Conservation (phyloP, 148 eudicot species). For the Chenopodium quinoa region DNA sequence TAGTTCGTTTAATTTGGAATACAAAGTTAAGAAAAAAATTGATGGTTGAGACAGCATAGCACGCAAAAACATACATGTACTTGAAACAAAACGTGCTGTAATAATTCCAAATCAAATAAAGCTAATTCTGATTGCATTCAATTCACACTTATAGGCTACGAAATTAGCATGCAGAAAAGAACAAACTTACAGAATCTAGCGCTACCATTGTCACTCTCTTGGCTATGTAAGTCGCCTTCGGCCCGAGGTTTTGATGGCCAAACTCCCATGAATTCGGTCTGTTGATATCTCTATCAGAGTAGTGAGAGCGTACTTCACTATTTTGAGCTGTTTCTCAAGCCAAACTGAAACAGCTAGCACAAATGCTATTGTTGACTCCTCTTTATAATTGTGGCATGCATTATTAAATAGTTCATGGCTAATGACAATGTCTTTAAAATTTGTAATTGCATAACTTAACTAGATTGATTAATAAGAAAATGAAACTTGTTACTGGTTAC, state of each 20-base stretch:
- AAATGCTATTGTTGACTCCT: neutral
- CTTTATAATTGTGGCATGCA: neutral
- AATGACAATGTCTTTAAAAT: no score
- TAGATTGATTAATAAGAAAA: no score
- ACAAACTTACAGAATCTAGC: constrained; percentile 7
- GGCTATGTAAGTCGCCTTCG: neutral
- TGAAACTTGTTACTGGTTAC: no score
- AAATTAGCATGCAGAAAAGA: neutral
- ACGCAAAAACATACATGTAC: no score
- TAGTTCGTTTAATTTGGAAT: no score
- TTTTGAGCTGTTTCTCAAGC: no score
- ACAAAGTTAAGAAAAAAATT: no score
- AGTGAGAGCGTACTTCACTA: neutral
- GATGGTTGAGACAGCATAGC: no score
- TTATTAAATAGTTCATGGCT: no score
- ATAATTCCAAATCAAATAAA: neutral
- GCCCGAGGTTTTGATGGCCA: constrained; percentile 2
- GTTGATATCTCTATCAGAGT: neutral
- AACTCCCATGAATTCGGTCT: neutral
- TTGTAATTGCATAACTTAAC: no score
- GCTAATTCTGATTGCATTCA: neutral
- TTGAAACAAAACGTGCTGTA: neutral
- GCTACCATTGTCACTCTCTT: constrained; percentile 5
- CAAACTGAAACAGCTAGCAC: neutral
- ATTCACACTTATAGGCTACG: neutral